Percentiles rank a stretch among this genome's conserved stretches.
Conservation (phyloP, 805 yeast genomes). For the Vanderwaltozyma yarrowii region DNA sequence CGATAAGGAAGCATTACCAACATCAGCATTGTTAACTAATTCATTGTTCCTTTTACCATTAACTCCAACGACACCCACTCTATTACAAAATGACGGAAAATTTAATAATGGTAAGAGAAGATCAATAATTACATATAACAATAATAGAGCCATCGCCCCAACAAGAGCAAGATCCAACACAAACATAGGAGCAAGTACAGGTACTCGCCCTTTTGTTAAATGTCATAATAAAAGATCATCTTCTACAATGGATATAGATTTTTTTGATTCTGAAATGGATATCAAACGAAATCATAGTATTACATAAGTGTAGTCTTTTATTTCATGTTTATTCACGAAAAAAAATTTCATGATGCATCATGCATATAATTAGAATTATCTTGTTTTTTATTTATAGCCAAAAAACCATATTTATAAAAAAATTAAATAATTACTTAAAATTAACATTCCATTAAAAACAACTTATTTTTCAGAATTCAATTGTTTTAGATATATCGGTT, state of each 20-base stretch:
- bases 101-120: background rate
- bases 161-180: conserved; percentile 1
- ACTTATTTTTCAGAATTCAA: too few relatives aligned
- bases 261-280: conserved; percentile 13
- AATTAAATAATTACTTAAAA: background rate
- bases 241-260: conserved; percentile 19
- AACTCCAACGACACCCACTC: conserved; percentile 18
- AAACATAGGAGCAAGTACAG: background rate
- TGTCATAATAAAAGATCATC: conserved; percentile 21
- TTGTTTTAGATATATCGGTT: too few relatives aligned
- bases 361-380: background rate
- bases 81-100: conserved; percentile 3
- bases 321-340: background rate
- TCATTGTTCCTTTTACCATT: conserved; percentile 12
- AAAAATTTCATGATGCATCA: background rate
- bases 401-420: background rate
- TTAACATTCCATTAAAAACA: too few relatives aligned
- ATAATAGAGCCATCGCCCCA: conserved; percentile 3
- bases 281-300: conserved; percentile 7
- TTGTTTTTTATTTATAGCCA: background rate
- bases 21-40: conserved; percentile 7
- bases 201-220: conserved; percentile 4
- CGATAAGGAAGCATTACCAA: background rate
- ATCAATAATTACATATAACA: conserved; percentile 1
- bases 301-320: background rate